Evolutionary conservation across 495 filamentous ascomycete species (phyloP), one percentile per base, ranked within the genome.

Genomic region (Aspergillus taichungensis): DNA sequence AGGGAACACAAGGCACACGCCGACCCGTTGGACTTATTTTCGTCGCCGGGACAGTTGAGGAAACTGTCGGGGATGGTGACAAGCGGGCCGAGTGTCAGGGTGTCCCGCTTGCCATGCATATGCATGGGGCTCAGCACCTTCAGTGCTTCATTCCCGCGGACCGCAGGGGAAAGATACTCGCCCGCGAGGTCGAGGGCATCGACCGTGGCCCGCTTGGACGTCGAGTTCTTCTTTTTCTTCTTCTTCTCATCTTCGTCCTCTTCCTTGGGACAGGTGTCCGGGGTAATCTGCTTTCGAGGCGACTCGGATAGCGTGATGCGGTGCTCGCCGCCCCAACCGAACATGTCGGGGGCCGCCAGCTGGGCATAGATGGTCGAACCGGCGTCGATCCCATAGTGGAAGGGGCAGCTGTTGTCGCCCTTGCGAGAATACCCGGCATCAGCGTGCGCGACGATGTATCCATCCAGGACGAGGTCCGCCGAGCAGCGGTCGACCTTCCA

Each of bases 311-410:
- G 42, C 7, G 14, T 28, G 5, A 43, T 31, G n/a, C 42, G 30
- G 7, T 43, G 12, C 1, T 24, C 11, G 10, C 42, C 45, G 31
- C 42, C 42, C 53, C 53, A 53, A 10, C 42, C 45, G 18, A 56
- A 56, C 4, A 31, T 13, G 2, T 43, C 33, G 13, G 56, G 59
- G 8, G 51, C 59, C 31, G 41, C 27, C 7, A 43, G 40, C 18
- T 47, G 34, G 0, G 54, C 56, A 24, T 50, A 57, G 11, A 62
- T 38, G 8, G 31, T 40, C 5, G 47, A 52, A 12, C 59, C 59
- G 14, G 52, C 50, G 38, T 62, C 51, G 30, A 60, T 42, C 8
- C 57, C 57, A 30, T 49, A 63, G 39, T 35, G 51, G 40, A 59
- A 61, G 8, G 60, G 55, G 14, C 57, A 60, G 37, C 30, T 30